Base-by-base conservation (phyloP, 345 rosid species). In the Dimocarpus longan region DNA sequence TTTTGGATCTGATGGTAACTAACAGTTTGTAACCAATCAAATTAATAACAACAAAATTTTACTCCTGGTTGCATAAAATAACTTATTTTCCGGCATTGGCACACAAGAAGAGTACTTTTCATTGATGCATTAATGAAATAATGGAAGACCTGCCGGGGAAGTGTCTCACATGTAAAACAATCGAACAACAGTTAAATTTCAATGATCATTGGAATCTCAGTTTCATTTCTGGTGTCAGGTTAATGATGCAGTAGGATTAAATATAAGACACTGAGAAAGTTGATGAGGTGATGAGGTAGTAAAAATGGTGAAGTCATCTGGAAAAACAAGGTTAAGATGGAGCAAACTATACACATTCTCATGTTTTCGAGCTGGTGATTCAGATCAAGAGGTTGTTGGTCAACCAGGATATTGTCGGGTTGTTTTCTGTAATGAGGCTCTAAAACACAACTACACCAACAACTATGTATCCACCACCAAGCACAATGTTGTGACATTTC, bases 391-490 rank as follows among this genome's bases (percentile, higher is more conserved):
- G 9, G 79, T 73, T 37, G 70, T 85, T 50, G 85, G 87, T 56
- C 80, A 37, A 82, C 86, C 87, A 0, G 90, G 93, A 19, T 88
- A 77, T 74, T 82, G 84, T 10, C 66, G 87, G 77, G 76, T 87
- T 13, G 91, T 88, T 75, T 85, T 80, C 82, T 91, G 96, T 84
- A 91, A 90, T 78, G 83, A 89, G 4, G 88, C 93, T 63, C 83
- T 81, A 8, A 15, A 70, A 28, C 95, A 90, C 71, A 78, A 73
- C 71, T 88, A 93, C 67, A 75, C 80, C 0, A 77, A 79, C 22
- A 93, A 93, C 79, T 88, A 89, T 5, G 83, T 89, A 62, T 89
- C 94, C 37, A 91, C 94, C 37, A 91, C 94, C 11, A 86, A 89
- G 80, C 91, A 91, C 74, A 90, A 83, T 68, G 21, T 86, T 54